Evolutionary conservation across 352 stramenopile species (phyloP).

Genomic region (Elongisporangium senticosum): DNA sequence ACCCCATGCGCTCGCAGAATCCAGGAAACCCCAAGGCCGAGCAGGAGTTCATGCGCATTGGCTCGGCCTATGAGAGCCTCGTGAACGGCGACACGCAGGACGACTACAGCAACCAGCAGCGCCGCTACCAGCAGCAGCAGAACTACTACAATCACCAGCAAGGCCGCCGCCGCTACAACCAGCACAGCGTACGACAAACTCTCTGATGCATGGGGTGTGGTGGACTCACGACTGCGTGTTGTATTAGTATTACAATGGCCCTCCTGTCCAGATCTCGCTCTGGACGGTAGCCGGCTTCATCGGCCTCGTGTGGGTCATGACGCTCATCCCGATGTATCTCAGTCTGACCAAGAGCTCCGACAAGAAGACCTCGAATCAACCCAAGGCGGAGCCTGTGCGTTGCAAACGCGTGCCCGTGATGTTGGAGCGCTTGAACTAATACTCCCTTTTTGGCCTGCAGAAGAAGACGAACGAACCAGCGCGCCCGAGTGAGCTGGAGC

Average conservation of each 20-base stretch:
- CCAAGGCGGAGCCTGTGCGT: not conserved
- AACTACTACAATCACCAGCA: slow-evolving; percentile 48
- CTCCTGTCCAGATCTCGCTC: slow-evolving; percentile 47
- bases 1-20: slow-evolving; percentile 32
- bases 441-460: not conserved
- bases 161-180: slow-evolving; percentile 23
- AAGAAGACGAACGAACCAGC: slow-evolving; percentile 7
- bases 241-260: not conserved
- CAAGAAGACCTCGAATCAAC: not conserved
- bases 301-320: slow-evolving; percentile 36
- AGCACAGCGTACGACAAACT: slow-evolving; percentile 17
- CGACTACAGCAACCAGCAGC: slow-evolving; percentile 6
- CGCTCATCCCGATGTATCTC: slow-evolving; percentile 21
- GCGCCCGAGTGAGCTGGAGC: slow-evolving; percentile 27
- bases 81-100: slow-evolving; percentile 22
- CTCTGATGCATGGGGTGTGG: not conserved
- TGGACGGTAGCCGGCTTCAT: slow-evolving; percentile 27
- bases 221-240: not conserved
- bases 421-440: not conserved
- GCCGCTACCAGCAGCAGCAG: slow-evolving; percentile 31
- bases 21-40: slow-evolving; percentile 54
- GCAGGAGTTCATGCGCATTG: slow-evolving; percentile 73
- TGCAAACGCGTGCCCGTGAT: not conserved
- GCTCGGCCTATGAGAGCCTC: slow-evolving; percentile 63
- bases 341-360: not conserved